phyloP scores from a whole-genome alignment of 2,329 filamentous ascomycete genomes.

The Fusarium albosuccineum region DNA sequence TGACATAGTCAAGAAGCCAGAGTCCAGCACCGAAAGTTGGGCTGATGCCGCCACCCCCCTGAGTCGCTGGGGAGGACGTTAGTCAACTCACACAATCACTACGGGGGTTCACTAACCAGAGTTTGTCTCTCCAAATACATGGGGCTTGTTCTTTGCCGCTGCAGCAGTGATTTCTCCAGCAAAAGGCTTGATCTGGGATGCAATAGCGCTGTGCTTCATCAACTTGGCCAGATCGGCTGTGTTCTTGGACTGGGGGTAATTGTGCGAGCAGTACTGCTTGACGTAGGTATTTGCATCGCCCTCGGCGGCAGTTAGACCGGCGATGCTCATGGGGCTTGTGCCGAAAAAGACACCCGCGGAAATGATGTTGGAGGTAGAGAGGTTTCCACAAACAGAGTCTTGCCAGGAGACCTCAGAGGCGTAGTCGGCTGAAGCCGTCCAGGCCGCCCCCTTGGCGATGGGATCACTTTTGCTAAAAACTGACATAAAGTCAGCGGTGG shows the following conservation, averaged over 20 bases:
- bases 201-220: slow-evolving; percentile 58
- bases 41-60: slow-evolving; percentile 55
- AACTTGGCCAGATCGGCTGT: slow-evolving; percentile 53
- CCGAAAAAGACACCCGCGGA: slow-evolving; percentile 54
- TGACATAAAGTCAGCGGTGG: neutral
- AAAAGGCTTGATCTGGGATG: slow-evolving; percentile 53
- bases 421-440: slow-evolving; percentile 51
- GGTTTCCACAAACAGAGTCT: slow-evolving; percentile 46
- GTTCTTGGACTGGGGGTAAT: slow-evolving; percentile 56
- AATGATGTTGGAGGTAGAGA: slow-evolving; percentile 46
- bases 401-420: slow-evolving; percentile 52
- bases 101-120: slow-evolving; percentile 40
- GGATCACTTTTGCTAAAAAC: slow-evolving; percentile 34
- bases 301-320: slow-evolving; percentile 52
- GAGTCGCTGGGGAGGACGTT: slow-evolving; percentile 46
- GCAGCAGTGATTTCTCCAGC: slow-evolving; percentile 54
- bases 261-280: slow-evolving; percentile 59
- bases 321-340: slow-evolving; percentile 52
- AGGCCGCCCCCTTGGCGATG: slow-evolving; percentile 43
- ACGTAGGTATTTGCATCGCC: slow-evolving; percentile 53
- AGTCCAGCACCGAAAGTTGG: slow-evolving; percentile 57
- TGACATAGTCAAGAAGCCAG: slow-evolving; percentile 57
- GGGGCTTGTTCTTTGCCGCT: slow-evolving; percentile 51
- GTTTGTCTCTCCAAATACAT: slow-evolving; percentile 61
- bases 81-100: neutral